Base-by-base conservation (phyloP, 2,329 filamentous ascomycete species). In the Rhinocladiella similis region DNA sequence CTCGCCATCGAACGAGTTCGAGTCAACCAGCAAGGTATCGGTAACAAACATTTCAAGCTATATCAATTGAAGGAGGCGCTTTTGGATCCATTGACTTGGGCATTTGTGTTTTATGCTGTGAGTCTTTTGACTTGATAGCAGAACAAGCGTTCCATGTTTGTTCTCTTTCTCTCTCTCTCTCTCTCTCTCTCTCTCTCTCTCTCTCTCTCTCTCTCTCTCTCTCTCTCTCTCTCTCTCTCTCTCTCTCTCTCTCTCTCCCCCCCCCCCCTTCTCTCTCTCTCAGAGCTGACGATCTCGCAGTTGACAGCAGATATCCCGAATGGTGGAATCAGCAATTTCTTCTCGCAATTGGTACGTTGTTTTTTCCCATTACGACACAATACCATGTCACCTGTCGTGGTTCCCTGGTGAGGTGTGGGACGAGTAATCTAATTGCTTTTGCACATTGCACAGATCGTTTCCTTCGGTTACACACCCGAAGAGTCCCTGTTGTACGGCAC, bases 11-110 rank as follows among this genome's bases (percentile, higher is more conserved):
- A 90, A 61, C 80, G 89, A 0, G 83, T 93, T 5, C 79, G 88
- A 0, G 78, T 84, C 19, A 93, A 93, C 64, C 84, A 90, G 68
- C 89, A 89, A 57, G 89, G 89, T 0, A 85, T 89, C 14, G 87
- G 86, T 1, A 88, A 84, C 59, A 84, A 85, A 61, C 80, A 88
- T 59, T 89, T 87, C 71, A 88, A 88, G 61, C 77, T 80, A 73
- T 78, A 81, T 19, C 90, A 94, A 60, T 75, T 88, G 1, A 75
- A 80, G 14, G 83, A 86, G 62, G 81, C 83, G 0, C 65, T 86
- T 5, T 55, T 74, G 3, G 83, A 86, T 61, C 83, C 82, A 0
- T 72, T 84, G 69, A 80, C 80, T 1, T 85, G 83, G 83, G 80
- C 80, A 0, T 83, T 85, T 66, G 77, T 81, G 50, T 78, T 83